A percentile compares a stretch with the other conserved stretches of the same genome.
phyloP scores from a whole-genome alignment of 2,329 filamentous ascomycete genomes.

The Hymenoscyphus infarciens region DNA sequence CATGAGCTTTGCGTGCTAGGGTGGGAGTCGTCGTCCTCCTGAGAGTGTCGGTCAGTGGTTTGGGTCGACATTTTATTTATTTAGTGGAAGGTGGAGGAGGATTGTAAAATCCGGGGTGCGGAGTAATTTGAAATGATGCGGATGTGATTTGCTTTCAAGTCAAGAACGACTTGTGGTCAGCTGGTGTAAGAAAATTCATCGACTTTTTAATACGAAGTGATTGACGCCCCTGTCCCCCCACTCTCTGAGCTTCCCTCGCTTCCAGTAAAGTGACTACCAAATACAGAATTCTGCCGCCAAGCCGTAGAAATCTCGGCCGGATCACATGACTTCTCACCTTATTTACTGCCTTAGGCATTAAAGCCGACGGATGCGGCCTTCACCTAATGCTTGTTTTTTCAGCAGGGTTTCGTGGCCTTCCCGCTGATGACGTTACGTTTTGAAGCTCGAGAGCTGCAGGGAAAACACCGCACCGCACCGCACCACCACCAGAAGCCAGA shows the following conservation, averaged over 20 bases:
- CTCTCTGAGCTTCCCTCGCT: not conserved
- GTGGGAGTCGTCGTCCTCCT: slow-evolving; percentile 14
- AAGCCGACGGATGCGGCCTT: no score
- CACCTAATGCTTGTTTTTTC: no score
- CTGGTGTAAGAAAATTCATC: slow-evolving; percentile 1
- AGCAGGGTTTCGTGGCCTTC: slow-evolving; percentile 3
- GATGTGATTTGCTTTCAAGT: not conserved
- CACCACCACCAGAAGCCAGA: not conserved
- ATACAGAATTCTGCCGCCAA: no score
- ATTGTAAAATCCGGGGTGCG: not conserved
- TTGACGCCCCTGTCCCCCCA: not conserved
- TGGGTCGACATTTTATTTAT: not conserved
- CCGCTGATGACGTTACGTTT: slow-evolving; percentile 11
- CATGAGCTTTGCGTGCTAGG: slow-evolving; percentile 10
- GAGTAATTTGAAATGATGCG: not conserved
- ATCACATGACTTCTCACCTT: no score
- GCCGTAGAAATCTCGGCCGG: no score
- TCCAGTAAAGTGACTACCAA: no score
- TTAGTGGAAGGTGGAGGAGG: no score
- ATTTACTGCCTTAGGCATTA: no score
- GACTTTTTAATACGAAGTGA: not conserved
- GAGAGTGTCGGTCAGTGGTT: not conserved
- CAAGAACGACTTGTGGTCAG: slow-evolving; percentile 2
- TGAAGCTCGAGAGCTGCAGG: not conserved
- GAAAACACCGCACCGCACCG: not conserved